Conservation (phyloP, 345 rosid species). For the Sisymbrium altissimum region DNA sequence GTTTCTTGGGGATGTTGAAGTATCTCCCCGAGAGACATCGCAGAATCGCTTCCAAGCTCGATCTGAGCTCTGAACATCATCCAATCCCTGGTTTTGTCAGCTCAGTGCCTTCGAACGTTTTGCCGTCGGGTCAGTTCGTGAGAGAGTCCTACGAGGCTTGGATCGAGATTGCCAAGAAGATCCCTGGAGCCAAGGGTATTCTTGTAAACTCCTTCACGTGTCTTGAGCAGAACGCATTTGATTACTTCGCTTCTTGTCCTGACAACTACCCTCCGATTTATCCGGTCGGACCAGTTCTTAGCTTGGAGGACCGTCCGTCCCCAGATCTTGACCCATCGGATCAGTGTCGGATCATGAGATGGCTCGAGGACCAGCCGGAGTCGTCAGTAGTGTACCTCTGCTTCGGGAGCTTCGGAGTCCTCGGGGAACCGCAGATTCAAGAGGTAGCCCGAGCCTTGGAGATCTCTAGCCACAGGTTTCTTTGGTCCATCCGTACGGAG, state of each 20-base stretch:
- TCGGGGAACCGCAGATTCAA: not conserved
- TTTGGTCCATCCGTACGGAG: not conserved
- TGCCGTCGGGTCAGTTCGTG: constrained; percentile 35
- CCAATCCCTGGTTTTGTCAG: constrained; percentile 34
- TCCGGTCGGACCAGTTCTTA: not conserved
- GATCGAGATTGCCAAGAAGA: constrained; percentile 8
- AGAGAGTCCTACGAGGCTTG: constrained; percentile 35
- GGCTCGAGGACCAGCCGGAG: not conserved
- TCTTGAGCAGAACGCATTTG: not conserved
- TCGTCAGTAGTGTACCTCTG: not conserved
- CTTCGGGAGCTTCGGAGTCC: not conserved
- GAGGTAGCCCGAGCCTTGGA: not conserved
- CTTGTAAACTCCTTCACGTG: constrained; percentile 40
- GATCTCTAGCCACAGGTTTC: not conserved
- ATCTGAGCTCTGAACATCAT: not conserved
- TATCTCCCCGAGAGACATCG: constrained; percentile 34
- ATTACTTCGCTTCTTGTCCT: not conserved
- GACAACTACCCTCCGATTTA: not conserved
- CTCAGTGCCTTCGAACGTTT: constrained; percentile 34
- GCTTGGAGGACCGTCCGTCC: not conserved
- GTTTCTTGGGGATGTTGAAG: constrained; percentile 34
- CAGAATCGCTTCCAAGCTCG: not conserved
- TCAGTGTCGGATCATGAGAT: not conserved
- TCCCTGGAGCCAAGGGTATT: constrained; percentile 32
- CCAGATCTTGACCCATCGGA: not conserved